These are phyloP conservation scores for Coemansia sp. DNA, from an alignment of 192 early-diverging fungal genomes.

Conservation along the genomic window DNA sequence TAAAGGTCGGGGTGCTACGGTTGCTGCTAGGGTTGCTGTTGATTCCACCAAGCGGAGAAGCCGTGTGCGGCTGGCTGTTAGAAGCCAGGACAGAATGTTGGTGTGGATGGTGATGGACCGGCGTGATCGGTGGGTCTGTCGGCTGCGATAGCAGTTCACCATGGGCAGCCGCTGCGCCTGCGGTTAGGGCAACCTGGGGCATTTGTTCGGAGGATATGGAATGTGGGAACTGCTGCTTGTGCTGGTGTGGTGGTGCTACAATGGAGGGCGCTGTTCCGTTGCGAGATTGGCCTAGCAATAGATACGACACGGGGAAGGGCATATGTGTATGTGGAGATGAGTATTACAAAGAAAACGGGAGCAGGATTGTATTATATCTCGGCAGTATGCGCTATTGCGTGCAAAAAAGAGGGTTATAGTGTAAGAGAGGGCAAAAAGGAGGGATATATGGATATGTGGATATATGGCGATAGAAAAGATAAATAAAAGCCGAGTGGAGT, in stretches of 20 bases:
- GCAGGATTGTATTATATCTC: background rate
- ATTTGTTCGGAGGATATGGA: no score
- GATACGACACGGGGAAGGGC: background rate
- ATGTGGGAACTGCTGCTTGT: constrained; percentile 5
- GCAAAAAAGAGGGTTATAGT: background rate
- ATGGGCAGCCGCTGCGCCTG: background rate
- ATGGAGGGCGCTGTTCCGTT: background rate
- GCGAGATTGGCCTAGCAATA: background rate
- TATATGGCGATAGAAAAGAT: background rate
- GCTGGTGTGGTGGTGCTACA: background rate
- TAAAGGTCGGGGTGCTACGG: no score
- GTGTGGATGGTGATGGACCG: no score
- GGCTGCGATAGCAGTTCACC: no score
- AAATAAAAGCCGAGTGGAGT: background rate
- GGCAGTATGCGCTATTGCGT: background rate
- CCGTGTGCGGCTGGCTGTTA: no score
- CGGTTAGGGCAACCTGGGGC: no score
- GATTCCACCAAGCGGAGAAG: background rate
- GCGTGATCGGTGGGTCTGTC: no score
- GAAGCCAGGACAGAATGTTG: no score
- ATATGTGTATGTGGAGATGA: background rate
- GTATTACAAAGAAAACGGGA: background rate
- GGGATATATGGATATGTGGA: background rate
- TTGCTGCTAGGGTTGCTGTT: background rate
- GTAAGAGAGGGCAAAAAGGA: background rate